phyloP scores from a whole-genome alignment of 2,329 filamentous ascomycete species.

The Cercospora janseana region DNA sequence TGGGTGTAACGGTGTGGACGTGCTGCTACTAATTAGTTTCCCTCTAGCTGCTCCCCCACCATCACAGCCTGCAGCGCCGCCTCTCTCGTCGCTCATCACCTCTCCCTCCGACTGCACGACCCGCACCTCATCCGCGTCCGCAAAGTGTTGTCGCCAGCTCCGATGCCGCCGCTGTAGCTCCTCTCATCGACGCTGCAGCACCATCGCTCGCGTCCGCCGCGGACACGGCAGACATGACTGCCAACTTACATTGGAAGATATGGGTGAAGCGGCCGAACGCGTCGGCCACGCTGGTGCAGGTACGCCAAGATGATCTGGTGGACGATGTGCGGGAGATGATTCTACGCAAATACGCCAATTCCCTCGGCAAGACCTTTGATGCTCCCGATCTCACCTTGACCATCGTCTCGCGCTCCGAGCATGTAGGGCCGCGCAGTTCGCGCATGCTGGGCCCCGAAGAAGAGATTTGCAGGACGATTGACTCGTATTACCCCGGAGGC shows the following conservation, averaged over 20 bases:
- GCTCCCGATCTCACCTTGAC: constrained; percentile 82
- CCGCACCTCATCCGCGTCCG: constrained; percentile 39
- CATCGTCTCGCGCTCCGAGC: constrained; percentile 62
- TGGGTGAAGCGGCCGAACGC: constrained; percentile 89
- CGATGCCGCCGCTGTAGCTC: constrained; percentile 50
- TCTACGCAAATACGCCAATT: constrained; percentile 89
- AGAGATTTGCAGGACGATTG: constrained; percentile 71
- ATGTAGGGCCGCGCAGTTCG: constrained; percentile 47
- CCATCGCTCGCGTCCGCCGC: constrained; percentile 27
- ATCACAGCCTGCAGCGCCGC: no score
- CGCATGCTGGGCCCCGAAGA: constrained; percentile 82
- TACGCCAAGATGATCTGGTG: constrained; percentile 84
- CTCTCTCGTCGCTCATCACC: no score
- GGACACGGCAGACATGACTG: constrained; percentile 22
- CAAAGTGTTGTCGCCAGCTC: constrained; percentile 42
- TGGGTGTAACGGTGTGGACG: no score
- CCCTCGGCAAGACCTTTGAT: constrained; percentile 83
- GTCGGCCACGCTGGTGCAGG: constrained; percentile 82
- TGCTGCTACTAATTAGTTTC: no score
- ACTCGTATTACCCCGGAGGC: constrained; percentile 79
- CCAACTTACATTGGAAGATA: constrained; percentile 67
- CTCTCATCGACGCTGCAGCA: constrained; percentile 51
- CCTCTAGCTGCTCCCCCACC: no score
- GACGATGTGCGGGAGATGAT: constrained; percentile 94
- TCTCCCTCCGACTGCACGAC: no score